A percentile compares a stretch with the other conserved stretches of the same genome.
These are phyloP conservation scores for Lecanosticta acicola DNA, from an alignment of 2,329 filamentous ascomycete genomes.

Conservation along the genomic window DNA sequence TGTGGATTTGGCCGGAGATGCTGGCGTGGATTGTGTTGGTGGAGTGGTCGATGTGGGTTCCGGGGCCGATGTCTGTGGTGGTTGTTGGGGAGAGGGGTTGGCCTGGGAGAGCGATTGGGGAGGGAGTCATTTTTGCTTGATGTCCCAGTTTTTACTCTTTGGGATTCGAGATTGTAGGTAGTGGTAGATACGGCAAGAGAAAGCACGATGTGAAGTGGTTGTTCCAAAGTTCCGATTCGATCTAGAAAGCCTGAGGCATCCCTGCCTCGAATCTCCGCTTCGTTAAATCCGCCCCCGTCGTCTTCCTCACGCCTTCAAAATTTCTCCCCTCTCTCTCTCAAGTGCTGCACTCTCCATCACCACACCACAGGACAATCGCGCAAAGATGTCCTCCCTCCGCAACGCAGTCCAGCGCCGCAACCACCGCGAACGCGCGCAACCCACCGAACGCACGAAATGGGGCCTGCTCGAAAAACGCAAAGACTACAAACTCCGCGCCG, in stretches of 20 bases:
- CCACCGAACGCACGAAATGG: conserved; percentile 73
- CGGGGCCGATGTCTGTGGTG: conserved; percentile 67
- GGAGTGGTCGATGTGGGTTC: conserved; percentile 66
- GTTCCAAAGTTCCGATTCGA: too few species aligned
- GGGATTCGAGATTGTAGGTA: not conserved
- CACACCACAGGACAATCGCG: not conserved
- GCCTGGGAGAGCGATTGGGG: conserved; percentile 70
- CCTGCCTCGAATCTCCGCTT: not conserved
- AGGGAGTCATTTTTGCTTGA: not conserved
- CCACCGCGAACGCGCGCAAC: conserved; percentile 86
- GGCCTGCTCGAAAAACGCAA: conserved; percentile 96
- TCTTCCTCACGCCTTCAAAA: conserved; percentile 2
- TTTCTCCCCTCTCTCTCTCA: conserved; percentile 6
- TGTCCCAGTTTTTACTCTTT: not conserved
- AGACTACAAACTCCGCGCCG: conserved; percentile 61
- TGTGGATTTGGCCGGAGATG: conserved; percentile 60
- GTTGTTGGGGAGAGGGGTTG: conserved; percentile 65
- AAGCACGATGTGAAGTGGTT: too few species aligned
- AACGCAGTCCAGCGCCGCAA: conserved; percentile 70
- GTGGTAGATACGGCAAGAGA: too few species aligned
- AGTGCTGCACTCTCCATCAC: conserved; percentile 1
- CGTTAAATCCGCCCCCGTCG: not conserved
- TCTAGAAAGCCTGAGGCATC: not conserved
- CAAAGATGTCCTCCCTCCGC: conserved; percentile 52
- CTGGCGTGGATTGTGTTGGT: conserved; percentile 72